phyloP scores from a whole-genome alignment of 345 rosid species.

The Ceriops decandra region DNA sequence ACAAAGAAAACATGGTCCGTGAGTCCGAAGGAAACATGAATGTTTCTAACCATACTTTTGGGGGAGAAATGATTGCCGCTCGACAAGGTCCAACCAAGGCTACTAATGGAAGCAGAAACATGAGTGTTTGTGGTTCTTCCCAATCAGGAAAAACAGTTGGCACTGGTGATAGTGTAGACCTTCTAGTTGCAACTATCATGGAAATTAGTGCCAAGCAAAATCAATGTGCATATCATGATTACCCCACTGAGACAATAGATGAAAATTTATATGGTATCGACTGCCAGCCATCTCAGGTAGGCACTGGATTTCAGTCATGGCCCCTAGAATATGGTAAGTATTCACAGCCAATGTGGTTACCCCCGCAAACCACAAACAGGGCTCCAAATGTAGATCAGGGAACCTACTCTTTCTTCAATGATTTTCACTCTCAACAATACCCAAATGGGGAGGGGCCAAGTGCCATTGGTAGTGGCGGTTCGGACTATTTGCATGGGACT shows the following conservation, averaged over 20 bases:
- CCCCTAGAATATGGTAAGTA: neutral
- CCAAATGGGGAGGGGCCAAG: conserved; percentile 3
- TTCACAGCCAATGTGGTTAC: neutral
- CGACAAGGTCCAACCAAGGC: neutral
- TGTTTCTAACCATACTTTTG: neutral
- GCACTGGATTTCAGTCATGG: neutral
- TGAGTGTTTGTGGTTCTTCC: conserved; percentile 3
- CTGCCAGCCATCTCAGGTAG: neutral
- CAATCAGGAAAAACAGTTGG: neutral
- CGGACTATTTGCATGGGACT: neutral
- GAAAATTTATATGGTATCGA: neutral
- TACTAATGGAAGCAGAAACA: conserved; percentile 1
- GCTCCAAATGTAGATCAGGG: neutral
- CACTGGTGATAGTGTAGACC: conserved; percentile 6
- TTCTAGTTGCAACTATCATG: conserved; percentile 13
- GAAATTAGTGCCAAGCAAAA: conserved; percentile 14
- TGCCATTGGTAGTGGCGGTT: neutral
- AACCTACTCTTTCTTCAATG: neutral
- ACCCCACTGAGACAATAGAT: conserved; percentile 12
- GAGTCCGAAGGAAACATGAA: neutral
- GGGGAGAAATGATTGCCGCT: neutral
- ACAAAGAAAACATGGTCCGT: conserved; percentile 13
- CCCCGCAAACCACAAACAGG: neutral
- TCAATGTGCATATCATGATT: neutral
- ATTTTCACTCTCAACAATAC: neutral